Evolutionary conservation across 805 yeast species (phyloP).

Genomic region (Wickerhamomyces strasburgensis): DNA sequence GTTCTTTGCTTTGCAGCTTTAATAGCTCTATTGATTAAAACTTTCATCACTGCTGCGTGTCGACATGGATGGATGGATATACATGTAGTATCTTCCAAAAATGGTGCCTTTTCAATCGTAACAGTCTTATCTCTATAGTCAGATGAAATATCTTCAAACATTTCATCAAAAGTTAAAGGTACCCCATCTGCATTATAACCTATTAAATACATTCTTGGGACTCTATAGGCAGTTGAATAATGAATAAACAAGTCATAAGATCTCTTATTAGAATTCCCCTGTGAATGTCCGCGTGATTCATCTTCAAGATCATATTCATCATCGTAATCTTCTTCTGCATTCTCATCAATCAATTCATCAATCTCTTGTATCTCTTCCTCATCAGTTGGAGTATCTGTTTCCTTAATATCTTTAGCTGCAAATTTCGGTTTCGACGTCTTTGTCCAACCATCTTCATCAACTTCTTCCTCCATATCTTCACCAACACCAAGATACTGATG

Average conservation of each 20-base stretch:
- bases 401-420: conserved; percentile 5
- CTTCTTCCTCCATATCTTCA: conserved; percentile 33
- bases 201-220: conserved; percentile 88
- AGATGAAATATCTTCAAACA: conserved; percentile 91
- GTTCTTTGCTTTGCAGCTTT: conserved; percentile 35
- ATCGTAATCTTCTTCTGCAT: conserved; percentile 34
- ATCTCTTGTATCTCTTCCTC: conserved; percentile 35
- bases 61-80: conserved; percentile 95
- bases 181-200: conserved; percentile 82
- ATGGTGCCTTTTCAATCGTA: conserved; percentile 91
- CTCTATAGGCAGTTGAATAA: conserved; percentile 91
- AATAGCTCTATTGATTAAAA: conserved; percentile 71
- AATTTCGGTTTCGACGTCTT: conserved; percentile 30
- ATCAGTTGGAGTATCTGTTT: conserved; percentile 7
- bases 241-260: conserved; percentile 86
- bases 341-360: conserved; percentile 39
- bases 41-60: conserved; percentile 92
- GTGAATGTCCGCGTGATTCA: conserved; percentile 24
- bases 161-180: conserved; percentile 80
- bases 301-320: conserved; percentile 30
- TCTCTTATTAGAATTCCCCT: conserved; percentile 40
- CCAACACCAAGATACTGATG: conserved; percentile 41
- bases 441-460: conserved; percentile 57
- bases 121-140: conserved; percentile 96
- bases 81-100: conserved; percentile 60